Conservation (phyloP, 2,329 filamentous ascomycete species). For the Ophiostoma sp. region DNA sequence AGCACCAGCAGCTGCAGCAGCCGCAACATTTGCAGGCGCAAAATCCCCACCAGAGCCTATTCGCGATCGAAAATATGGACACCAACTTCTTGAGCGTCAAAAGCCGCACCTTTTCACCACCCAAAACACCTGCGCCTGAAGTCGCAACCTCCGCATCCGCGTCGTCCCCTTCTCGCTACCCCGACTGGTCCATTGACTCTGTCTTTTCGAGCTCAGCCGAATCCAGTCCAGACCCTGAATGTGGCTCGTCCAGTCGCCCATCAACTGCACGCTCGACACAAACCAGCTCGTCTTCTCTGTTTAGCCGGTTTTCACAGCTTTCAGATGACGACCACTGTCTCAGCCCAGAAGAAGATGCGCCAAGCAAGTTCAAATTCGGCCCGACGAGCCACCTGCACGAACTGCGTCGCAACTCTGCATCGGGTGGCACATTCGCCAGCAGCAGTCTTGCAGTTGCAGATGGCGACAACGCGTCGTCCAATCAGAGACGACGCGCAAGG, state of each 20-base stretch:
- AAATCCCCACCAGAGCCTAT: background rate
- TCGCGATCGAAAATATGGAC: conserved; percentile 26
- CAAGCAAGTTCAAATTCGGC: conserved; percentile 30
- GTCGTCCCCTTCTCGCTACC: conserved; percentile 41
- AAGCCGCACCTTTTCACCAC: conserved; percentile 46
- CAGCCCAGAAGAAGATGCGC: conserved; percentile 44
- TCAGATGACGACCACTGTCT: conserved; percentile 53
- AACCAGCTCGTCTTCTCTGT: conserved; percentile 49
- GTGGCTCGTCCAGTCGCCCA: conserved; percentile 46
- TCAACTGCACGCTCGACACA: conserved; percentile 56
- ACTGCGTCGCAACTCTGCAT: conserved; percentile 21
- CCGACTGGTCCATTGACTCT: conserved; percentile 56
- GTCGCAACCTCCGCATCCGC: conserved; percentile 36
- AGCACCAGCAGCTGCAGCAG: conserved; percentile 3
- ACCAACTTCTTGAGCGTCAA: conserved; percentile 32
- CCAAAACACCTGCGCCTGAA: conserved; percentile 54
- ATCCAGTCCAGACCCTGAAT: conserved; percentile 54
- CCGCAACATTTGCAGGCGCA: background rate
- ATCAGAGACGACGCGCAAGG: conserved; percentile 27
- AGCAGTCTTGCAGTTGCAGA: conserved; percentile 15
- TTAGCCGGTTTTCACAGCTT: conserved; percentile 50
- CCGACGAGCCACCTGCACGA: conserved; percentile 4
- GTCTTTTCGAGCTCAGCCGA: conserved; percentile 50
- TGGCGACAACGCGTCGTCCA: conserved; percentile 4
- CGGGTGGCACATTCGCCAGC: conserved; percentile 13